Evolutionary conservation across 1,284 basidiomycete species (phyloP), one percentile per base, ranked within the genome.

Genomic region (Abortiporus biennis): DNA sequence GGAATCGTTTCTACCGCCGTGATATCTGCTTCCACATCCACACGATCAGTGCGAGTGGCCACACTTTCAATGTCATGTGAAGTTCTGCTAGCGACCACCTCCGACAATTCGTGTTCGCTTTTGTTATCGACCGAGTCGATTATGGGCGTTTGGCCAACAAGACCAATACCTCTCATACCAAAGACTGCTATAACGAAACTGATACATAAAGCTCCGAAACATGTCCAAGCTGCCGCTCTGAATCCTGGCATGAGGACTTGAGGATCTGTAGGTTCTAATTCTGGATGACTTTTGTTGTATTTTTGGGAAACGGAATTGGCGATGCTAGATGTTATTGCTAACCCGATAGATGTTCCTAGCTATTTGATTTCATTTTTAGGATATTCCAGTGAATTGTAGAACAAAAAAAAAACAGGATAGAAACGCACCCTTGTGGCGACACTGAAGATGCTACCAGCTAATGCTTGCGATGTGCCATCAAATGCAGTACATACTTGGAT

Each of bases 371-470:
- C 6, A 27, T 29, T 8, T 29, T 8, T 9, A n/a, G 27, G 27
- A 9, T 8, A 29, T 8, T 29, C 9, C 8, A 29, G 9, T 8
- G n/a, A 9, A n/a, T 8, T 29, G 27, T 9, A 29, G 27, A 9
- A 29, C 27, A n/a, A n/a, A 29, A 29, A 29, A n/a, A 16, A 33
- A 16, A 31, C 2, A 15, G 6, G 17, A 4, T 20, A 6, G 40
- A 8, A 5, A 38, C 49, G 41, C 42, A 65, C 62, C 24, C 64
- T 54, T 9, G 57, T 63, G 12, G 63, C 58, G 27, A 66, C 62
- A 45, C 56, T 65, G 53, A 65, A 67, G 25, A 67, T 51, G 13
- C 63, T 59, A 11, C 64, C 64, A 1, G 64, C 59, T 21, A 67
- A 48, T 3, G 62, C 58, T 53, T 66, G 64, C 8, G 64, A 65